Percentiles rank a stretch among this genome's conserved stretches.
Evolutionary conservation across 1,139 yeast genomes (phyloP).

Genomic region (Suhomyces panamericanus): DNA sequence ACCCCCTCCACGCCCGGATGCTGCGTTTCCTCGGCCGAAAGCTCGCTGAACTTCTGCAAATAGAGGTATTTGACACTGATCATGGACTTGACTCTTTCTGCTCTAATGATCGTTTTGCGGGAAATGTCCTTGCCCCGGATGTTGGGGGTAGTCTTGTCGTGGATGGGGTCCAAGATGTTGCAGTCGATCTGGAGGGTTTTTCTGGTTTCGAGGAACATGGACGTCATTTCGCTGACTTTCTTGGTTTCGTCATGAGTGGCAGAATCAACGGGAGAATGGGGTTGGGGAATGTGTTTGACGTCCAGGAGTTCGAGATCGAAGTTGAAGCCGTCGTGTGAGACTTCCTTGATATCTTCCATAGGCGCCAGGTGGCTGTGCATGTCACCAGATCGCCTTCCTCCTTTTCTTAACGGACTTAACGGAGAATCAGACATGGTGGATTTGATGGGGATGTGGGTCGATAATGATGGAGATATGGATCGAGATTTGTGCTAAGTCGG

Average conservation of each 20-base stretch:
- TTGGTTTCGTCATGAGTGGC: constrained; percentile 21
- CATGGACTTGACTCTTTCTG: constrained; percentile 53
- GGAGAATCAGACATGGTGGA: constrained; percentile 1
- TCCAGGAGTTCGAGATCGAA: constrained; percentile 5
- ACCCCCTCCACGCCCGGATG: constrained; percentile 61
- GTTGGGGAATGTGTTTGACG: background rate
- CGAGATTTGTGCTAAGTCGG: too few relatives aligned
- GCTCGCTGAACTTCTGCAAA: constrained; percentile 39
- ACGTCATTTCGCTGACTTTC: constrained; percentile 46
- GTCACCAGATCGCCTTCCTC: constrained; percentile 4
- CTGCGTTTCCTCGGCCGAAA: constrained; percentile 15
- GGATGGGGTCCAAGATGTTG: constrained; percentile 36
- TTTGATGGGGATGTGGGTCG: too few relatives aligned
- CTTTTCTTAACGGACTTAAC: constrained; percentile 2
- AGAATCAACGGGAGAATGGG: background rate
- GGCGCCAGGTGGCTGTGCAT: background rate
- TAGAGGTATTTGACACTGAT: constrained; percentile 53
- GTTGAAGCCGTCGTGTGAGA: constrained; percentile 5
- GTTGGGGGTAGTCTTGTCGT: constrained; percentile 14
- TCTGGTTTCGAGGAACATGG: constrained; percentile 45
- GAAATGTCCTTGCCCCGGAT: constrained; percentile 23
- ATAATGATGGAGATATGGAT: too few relatives aligned
- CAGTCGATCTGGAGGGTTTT: constrained; percentile 43
- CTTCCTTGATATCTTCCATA: constrained; percentile 4
- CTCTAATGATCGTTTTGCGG: constrained; percentile 47